A percentile compares a stretch with the other conserved stretches of the same genome.
Conservation (phyloP, 2,329 filamentous ascomycete species). For the Alternaria triticimaculans region DNA sequence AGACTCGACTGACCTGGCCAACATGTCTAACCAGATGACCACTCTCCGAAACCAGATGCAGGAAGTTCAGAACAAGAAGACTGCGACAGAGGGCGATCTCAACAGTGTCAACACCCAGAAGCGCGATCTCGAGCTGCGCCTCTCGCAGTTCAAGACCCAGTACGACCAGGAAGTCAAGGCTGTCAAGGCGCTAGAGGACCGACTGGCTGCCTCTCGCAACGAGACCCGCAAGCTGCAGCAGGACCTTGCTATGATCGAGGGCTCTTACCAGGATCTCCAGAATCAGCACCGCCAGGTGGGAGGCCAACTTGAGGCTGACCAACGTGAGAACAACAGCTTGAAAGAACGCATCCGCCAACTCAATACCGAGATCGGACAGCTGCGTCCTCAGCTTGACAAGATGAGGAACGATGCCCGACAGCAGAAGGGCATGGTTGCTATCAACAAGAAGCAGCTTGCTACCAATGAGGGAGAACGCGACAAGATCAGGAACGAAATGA, state of each 20-base stretch:
- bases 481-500: conserved; percentile 81
- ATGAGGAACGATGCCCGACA: conserved; percentile 89
- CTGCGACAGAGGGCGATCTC: conserved; percentile 79
- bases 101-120: conserved; percentile 85
- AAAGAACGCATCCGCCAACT: conserved; percentile 87
- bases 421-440: conserved; percentile 94
- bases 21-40: conserved; percentile 93
- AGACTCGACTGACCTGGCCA: conserved; percentile 91
- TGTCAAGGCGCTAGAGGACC: conserved; percentile 83
- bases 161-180: conserved; percentile 95
- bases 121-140: conserved; percentile 86
- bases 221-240: conserved; percentile 85
- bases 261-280: conserved; percentile 79
- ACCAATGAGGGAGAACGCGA: conserved; percentile 90
- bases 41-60: conserved; percentile 93
- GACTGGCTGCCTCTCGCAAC: conserved; percentile 74
- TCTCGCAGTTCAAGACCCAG: conserved; percentile 82
- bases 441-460: conserved; percentile 96
- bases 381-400: conserved; percentile 93
- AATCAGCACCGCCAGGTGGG: conserved; percentile 79
- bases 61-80: conserved; percentile 83
- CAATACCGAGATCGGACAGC: conserved; percentile 80
- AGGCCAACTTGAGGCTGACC: conserved; percentile 79
- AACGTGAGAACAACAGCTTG: conserved; percentile 83
- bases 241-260: conserved; percentile 84